Percentiles rank a stretch among this genome's conserved stretches.
Evolutionary conservation across 73 alveolate species (phyloP).

Genomic region (Paramecium bursaria): DNA sequence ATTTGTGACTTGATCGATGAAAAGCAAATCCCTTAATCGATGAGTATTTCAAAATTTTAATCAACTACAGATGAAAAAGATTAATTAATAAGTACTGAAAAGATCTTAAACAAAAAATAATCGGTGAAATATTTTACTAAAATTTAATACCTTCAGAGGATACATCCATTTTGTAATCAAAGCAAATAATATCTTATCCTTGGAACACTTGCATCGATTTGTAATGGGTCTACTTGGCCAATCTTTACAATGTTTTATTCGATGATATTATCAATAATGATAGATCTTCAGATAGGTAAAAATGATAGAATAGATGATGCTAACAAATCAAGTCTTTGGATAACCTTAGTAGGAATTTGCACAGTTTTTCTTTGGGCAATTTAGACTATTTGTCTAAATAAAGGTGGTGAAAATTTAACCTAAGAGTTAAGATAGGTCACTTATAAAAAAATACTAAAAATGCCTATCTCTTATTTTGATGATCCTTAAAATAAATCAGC

Average conservation of each 20-base stretch:
- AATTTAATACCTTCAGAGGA: constrained; percentile 2
- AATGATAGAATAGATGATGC: not conserved
- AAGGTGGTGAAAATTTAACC: constrained; percentile 23
- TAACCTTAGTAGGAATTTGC: constrained; percentile 9
- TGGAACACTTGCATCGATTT: not conserved
- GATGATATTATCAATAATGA: not conserved
- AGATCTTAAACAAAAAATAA: not conserved
- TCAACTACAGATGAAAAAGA: not conserved
- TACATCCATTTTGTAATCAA: not conserved
- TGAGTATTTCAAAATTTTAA: not conserved
- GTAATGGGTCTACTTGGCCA: constrained; percentile 6
- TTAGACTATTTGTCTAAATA: not conserved
- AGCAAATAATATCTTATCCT: not conserved
- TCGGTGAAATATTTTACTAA: constrained; percentile 4
- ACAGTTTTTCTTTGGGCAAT: not conserved
- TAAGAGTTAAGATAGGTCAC: constrained; percentile 12
- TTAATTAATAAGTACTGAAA: not conserved
- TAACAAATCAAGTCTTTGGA: constrained; percentile 10
- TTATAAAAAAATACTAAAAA: constrained; percentile 17
- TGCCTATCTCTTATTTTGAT: constrained; percentile 59
- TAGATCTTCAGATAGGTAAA: not conserved
- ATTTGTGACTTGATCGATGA: not conserved
- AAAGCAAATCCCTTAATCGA: not conserved
- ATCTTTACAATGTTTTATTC: not conserved
- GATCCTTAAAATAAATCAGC: constrained; percentile 26